Base-by-base conservation (phyloP, 2,329 filamentous ascomycete genomes). In the Biscogniauxia marginata region DNA sequence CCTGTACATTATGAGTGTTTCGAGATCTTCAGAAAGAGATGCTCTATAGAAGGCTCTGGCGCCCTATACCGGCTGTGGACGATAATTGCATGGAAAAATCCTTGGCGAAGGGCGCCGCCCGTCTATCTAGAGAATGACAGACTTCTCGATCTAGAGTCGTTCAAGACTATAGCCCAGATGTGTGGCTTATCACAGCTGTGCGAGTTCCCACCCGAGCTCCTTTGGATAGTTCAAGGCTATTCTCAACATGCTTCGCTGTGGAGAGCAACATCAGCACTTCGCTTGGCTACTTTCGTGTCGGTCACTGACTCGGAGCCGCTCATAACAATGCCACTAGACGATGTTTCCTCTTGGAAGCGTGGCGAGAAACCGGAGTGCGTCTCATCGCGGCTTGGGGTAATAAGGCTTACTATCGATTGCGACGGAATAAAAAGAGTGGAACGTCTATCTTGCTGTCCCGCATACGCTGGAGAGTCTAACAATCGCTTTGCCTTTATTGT, bases 201-300 rank as follows among this genome's bases (percentile, higher is more conserved):
- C 25, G 47, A 49, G 46, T 34, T 58, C 21, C 56, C 56, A 9
- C 45, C 48, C 16, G 49, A 58, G 19, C 7, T 58, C 18, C 49
- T 22, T 45, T 25, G 24, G 11, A 55, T 58, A 6, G 46, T 58
- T 44, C 56, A 52, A 49, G 45, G 46, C 52, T 58, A 58, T 34
- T 58, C 50, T 46, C 16, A 53, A 39, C 46, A 55, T 51, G 43
- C 50, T 25, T 55, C 53, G 22, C 11, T 58, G 11, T 58, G 53
- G 50, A 55, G 50, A 8, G 19, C 30, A 18, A 44, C 34, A 16
- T 53, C 54, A 21, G 56, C 30, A 3, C 49, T 47, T 20, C 45
- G 54, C 25, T 34, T 58, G 2, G 52, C 49, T 5, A 21, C 56
- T 39, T 49, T 25, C 24, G 49, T 58, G 19, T 49, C 56, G 25